These are phyloP conservation scores for Pouteria campechiana DNA, from an alignment of 179 eudicot species.

Conservation along the genomic window DNA sequence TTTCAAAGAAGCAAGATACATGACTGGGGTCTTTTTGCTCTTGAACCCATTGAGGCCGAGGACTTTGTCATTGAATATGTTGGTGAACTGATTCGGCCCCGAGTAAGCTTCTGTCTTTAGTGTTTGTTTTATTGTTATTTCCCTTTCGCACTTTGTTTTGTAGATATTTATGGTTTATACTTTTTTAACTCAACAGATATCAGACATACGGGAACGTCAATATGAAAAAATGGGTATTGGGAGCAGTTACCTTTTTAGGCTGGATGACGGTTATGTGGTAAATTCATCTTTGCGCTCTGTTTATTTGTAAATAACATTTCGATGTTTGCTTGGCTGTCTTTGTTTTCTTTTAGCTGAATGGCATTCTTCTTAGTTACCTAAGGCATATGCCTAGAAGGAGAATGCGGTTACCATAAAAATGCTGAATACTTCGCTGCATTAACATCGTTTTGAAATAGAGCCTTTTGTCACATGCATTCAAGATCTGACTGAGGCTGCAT, in stretches of 20 bases:
- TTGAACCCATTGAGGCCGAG: conserved; percentile 93
- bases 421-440: too few species aligned
- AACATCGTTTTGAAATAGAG: too few species aligned
- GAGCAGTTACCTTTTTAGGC: conserved; percentile 95
- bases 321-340: too few species aligned
- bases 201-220: conserved; percentile 84
- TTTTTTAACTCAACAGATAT: conserved; percentile 37
- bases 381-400: too few species aligned
- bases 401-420: too few species aligned
- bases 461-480: too few species aligned
- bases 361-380: too few species aligned
- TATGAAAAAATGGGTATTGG: conserved; percentile 99
- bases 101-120: conserved; percentile 30
- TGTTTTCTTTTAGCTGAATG: too few species aligned
- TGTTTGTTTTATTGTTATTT: background rate
- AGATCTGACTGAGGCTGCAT: too few species aligned
- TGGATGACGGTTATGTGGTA: conserved; percentile 99
- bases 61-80: conserved; percentile 99
- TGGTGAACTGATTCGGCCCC: conserved; percentile 94
- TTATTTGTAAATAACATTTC: too few species aligned
- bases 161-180: background rate
- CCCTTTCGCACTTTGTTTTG: background rate
- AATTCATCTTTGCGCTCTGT: conserved; percentile 6
- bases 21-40: conserved; percentile 98
- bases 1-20: conserved; percentile 97